Percentiles rank a stretch among this genome's conserved stretches.
phyloP scores from a whole-genome alignment of 345 rosid genomes.

The Rhodamnia rubescens region DNA sequence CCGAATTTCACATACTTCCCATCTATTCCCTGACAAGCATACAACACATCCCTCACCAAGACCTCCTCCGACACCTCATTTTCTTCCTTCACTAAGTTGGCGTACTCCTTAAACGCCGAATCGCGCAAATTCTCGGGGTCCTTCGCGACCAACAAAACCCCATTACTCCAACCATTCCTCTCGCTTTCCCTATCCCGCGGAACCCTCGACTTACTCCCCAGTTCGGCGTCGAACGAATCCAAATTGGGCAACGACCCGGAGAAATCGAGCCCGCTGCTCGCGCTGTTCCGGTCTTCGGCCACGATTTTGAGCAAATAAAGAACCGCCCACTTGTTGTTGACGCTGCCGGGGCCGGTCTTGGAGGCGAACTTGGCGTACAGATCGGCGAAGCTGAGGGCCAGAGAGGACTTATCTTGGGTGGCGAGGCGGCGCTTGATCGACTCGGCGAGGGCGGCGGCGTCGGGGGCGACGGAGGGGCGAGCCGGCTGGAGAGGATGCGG shows the following conservation, averaged over 20 bases:
- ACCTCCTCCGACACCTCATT: conserved; percentile 85
- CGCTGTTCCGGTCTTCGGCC: conserved; percentile 54
- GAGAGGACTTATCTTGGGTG: conserved; percentile 76
- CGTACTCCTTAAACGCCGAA: conserved; percentile 70
- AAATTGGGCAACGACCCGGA: conserved; percentile 50
- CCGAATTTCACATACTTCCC: conserved; percentile 77
- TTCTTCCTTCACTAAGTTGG: conserved; percentile 64
- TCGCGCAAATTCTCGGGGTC: conserved; percentile 78
- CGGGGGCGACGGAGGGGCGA: conserved; percentile 66
- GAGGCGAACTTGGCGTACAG: conserved; percentile 75
- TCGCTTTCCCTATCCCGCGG: conserved; percentile 13
- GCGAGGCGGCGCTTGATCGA: conserved; percentile 94
- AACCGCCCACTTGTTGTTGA: conserved; percentile 87
- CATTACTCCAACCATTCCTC: conserved; percentile 47
- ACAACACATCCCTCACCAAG: conserved; percentile 81
- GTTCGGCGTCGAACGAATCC: conserved; percentile 18
- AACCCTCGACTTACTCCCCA: conserved; percentile 18
- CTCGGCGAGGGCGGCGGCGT: conserved; percentile 75
- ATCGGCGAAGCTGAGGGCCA: conserved; percentile 80
- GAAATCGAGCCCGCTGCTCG: conserved; percentile 25
- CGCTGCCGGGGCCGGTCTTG: conserved; percentile 76
- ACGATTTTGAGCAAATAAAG: conserved; percentile 69
- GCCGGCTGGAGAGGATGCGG: conserved; percentile 85
- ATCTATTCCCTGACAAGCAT: conserved; percentile 90
- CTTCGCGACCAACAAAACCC: conserved; percentile 58